Conservation (phyloP, 1,139 yeast genomes). For the Zygoascus sp. region DNA sequence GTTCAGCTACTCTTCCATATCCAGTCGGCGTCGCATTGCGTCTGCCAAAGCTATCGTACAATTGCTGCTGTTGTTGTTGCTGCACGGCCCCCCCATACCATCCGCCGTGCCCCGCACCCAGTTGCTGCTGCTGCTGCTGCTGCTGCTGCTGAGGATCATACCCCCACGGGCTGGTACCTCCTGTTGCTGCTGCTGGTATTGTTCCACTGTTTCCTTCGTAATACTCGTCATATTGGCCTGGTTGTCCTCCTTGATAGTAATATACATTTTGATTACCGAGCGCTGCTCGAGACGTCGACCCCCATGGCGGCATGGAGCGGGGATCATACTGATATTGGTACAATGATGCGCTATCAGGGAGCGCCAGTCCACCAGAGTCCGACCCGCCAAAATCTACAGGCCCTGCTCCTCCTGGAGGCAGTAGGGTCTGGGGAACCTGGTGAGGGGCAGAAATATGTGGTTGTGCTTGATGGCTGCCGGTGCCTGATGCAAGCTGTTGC, state of each 20-base stretch:
- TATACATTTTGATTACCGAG: conserved; percentile 7
- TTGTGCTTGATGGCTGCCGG: background rate
- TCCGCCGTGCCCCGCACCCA: background rate
- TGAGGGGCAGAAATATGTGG: background rate
- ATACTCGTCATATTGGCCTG: conserved; percentile 4
- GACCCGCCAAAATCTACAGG: background rate
- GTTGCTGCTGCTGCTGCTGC: conserved; percentile 19
- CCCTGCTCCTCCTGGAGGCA: background rate
- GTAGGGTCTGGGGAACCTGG: background rate
- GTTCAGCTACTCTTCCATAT: conserved; percentile 11
- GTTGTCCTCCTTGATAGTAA: conserved; percentile 3
- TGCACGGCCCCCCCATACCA: background rate
- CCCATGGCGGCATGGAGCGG: background rate
- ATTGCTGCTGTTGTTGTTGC: background rate
- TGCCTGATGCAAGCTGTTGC: background rate
- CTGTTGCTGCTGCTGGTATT: conserved; percentile 11
- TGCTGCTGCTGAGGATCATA: conserved; percentile 16
- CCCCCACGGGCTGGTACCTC: background rate
- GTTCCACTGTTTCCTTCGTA: conserved; percentile 1
- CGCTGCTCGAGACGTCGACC: background rate
- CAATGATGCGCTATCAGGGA: background rate
- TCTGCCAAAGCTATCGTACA: background rate
- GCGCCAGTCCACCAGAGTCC: background rate
- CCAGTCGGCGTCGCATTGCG: conserved; percentile 1
- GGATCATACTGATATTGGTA: conserved; percentile 7